Evolutionary conservation across 352 stramenopile species (phyloP), one percentile per base, ranked within the genome.

Genomic region (Phytopythium helicoides): DNA sequence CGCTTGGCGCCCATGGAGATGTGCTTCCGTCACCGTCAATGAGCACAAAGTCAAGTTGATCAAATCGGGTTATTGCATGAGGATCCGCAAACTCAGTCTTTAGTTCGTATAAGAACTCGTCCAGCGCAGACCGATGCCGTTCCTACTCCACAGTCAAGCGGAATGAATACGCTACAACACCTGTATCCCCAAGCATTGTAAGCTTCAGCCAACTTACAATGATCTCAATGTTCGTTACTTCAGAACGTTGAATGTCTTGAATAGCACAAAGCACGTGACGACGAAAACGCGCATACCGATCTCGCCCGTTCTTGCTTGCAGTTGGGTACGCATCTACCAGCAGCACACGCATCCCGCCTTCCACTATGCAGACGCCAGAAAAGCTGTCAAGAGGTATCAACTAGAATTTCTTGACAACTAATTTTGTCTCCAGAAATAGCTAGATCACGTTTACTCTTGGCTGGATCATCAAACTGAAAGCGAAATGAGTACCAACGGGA

Each of bases 41-140:
- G 41, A 94, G 81, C 33, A 94, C 72, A 47, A 94, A 91, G 55
- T 94, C 84, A 22, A 94, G 68, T 5, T 73, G 67, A 46, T 94
- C 81, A 47, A 94, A 94, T 46, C 82, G 84, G 15, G 75, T 90
- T 48, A 94, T 91, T 16, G 56, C 63, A 25, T 71, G 54, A 14
- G 84, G 80, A 35, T 87, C 68, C 1, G 63, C 61, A 26, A 83
- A 89, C 42, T 86, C 72, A 19, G 80, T 86, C 10, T 89, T 73
- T 55, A 91, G 64, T 39, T 94, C 81, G 50, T 83, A 94, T 34
- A 94, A 53, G 46, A 82, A 92, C 15, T 81, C 73, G 52, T 85
- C 76, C n/a, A 94, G 68, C 22, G 80, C 68, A 23, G 72, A 75
- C 16, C 78, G 76, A 1, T 73, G 54, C 26, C 66, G 76, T 56